Evolutionary conservation across 176 grass and related monocot species (phyloP).

Genomic region (Metroxylon sagu): DNA sequence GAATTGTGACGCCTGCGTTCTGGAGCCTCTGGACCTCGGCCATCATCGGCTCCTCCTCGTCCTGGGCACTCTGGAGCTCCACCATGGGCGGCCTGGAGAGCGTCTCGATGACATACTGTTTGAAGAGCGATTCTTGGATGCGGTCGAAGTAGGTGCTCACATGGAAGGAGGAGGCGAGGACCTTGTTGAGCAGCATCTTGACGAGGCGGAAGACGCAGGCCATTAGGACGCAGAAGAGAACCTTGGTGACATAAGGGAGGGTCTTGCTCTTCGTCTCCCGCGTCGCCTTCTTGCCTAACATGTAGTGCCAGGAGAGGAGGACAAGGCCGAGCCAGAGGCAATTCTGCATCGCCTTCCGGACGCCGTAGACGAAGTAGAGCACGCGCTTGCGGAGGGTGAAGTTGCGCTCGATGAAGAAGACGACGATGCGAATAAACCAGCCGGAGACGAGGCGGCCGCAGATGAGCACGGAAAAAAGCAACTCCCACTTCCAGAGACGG

Average conservation of each 20-base stretch:
- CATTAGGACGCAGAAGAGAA: conserved; percentile 71
- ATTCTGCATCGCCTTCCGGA: conserved; percentile 72
- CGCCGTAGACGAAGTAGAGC: conserved; percentile 96
- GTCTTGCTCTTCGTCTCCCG: conserved; percentile 27
- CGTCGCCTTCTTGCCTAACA: conserved; percentile 52
- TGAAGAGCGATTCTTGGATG: conserved; percentile 91
- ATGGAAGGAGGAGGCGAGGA: conserved; percentile 87
- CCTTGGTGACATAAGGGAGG: conserved; percentile 81
- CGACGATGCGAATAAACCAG: conserved; percentile 61
- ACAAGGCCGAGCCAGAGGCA: conserved; percentile 85
- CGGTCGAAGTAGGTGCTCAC: conserved; percentile 97
- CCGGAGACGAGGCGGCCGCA: conserved; percentile 87
- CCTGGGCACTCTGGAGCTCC: conserved; percentile 12
- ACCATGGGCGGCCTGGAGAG: conserved; percentile 72
- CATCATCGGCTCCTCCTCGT: conserved; percentile 56
- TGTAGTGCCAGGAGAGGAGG: conserved; percentile 62
- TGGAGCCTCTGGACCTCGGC: conserved; percentile 71
- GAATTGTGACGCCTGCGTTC: conserved; percentile 53
- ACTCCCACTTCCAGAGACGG: conserved; percentile 91
- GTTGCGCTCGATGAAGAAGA: conserved; percentile 87
- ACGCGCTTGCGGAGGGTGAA: conserved; percentile 78
- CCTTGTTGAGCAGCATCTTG: conserved; percentile 89
- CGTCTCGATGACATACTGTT: conserved; percentile 92
- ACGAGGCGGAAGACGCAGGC: conserved; percentile 67
- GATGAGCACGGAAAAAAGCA: conserved; percentile 77